phyloP scores from a whole-genome alignment of 1,139 yeast species.

The Hyphopichia burtonii region DNA sequence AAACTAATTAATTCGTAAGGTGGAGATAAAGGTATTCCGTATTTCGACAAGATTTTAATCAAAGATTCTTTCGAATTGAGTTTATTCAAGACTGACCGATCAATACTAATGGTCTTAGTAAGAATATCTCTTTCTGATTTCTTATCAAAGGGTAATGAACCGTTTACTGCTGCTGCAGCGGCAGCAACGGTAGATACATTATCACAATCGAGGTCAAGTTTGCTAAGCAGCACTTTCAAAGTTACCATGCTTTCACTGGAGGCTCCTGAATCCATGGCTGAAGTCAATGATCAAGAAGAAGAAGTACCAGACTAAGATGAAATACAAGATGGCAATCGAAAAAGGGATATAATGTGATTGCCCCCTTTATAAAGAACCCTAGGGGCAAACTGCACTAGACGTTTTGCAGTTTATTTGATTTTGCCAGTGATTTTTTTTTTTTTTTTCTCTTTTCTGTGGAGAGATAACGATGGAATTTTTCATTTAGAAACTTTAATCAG shows the following conservation, averaged over 20 bases:
- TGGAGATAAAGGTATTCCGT: neutral
- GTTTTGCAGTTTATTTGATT: no score
- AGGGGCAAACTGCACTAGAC: no score
- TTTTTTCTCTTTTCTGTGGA: neutral
- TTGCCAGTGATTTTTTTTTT: no score
- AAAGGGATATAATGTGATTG: neutral
- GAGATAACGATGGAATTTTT: neutral
- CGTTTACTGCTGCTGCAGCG: neutral
- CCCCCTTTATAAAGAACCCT: neutral
- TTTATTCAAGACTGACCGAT: neutral
- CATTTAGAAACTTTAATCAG: no score
- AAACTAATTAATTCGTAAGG: conserved; percentile 9
- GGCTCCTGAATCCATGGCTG: neutral
- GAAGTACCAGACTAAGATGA: neutral
- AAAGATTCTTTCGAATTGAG: neutral
- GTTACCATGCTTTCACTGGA: neutral
- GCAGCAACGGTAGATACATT: neutral
- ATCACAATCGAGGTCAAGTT: neutral
- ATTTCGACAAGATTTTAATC: neutral
- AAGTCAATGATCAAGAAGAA: neutral
- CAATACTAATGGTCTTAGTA: neutral
- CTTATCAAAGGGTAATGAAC: neutral
- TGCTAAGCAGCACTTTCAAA: neutral
- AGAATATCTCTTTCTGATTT: neutral
- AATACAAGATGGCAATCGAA: neutral